Evolutionary conservation across 2,329 filamentous ascomycete genomes (phyloP), one percentile per base, ranked within the genome.

Genomic region (Aspergillus sp.): DNA sequence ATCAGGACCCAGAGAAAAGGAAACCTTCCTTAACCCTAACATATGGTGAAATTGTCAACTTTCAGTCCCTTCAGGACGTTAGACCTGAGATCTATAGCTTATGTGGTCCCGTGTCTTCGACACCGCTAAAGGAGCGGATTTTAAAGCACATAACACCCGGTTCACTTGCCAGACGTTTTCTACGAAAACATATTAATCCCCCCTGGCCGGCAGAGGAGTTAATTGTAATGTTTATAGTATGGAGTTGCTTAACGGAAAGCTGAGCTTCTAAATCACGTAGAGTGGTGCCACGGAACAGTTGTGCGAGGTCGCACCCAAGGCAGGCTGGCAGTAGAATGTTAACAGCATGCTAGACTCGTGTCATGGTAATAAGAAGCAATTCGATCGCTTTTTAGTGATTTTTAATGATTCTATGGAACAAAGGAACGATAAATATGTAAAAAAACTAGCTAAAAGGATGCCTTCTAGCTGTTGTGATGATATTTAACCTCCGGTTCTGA

Each of bases 231-330:
- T 46, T 29, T 46, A 40, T 35, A 26, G 38, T 2, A 25, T 17
- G 28, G 16, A 44, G 32, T 14, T 36, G 28, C 19, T 42, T 5
- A 34, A 36, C 29, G 28, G 29, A 43, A 46, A 29, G 34, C 24
- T 37, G 36, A 41, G 16, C 41, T 48, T 36, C 17, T 46, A 20
- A 46, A 39, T 27, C 42, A 48, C 32, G 26, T 37, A 20, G 33
- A 37, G 31, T 14, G 17, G 16, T 29, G 15, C 22, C 34, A 46
- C 24, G 30, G 41, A 28, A 44, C 33, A 15, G 41, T 46, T n/a
- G 35, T 45, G 26, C 6, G 33, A 35, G 37, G 42, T 32, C n/a
- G 3, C 24, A 30, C 35, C 36, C 31, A 32, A 26, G 30, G 15
- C 29, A 36, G 30, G 27, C 34, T 40, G 25, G 34, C 30, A 30